Base-by-base conservation (phyloP, 208 protist species). In the Leishmania major region DNA sequence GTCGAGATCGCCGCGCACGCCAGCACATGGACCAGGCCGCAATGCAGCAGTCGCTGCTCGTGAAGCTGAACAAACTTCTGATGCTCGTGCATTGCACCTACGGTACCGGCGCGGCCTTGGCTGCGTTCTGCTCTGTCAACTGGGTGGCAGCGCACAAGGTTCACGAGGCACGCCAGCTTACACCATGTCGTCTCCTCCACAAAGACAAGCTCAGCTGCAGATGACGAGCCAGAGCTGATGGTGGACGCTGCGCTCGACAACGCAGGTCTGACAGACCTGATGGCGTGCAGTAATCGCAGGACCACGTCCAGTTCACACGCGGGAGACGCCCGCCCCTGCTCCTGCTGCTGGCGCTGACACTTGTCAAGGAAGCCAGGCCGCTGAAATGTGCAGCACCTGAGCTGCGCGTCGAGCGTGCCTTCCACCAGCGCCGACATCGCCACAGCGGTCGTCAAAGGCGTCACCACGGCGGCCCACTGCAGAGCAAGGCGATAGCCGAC, bases 181-280 rank as follows among this genome's bases (percentile, higher is more conserved):
- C 78, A 86, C 83, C 83, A 86, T 49, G 83, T 83, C 53, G 67
- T 43, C 67, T 86, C 78, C 6, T 80, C 43, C 8, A 83, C 31
- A 1, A 81, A n/a, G 17, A 75, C 45, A 49, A 28, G 17, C 8
- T 71, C 62, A 1, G 47, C 60, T 40, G 17, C 55, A 31, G 28
- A 13, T 31, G 40, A 43, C 53, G 22, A 43, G 1, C 1, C 60
- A 31, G 31, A 3, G 43, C 4, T 37, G 64, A 37, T 69, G 43
- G 40, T n/a, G 47, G 60, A 25, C 22, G 28, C 60, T 59, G 49
- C 22, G 10, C 45, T 74, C 45, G 70, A 55, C 43, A 74, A 25
- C 17, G 37, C 70, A 25, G 45, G 70, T 59, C 73, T 60, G 73
- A 77, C 31, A 77, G 40, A 51, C 43, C 45, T 53, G 25, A 78